These are phyloP conservation scores for Cyberlindnera americana DNA, from an alignment of 805 yeast species.

Conservation along the genomic window DNA sequence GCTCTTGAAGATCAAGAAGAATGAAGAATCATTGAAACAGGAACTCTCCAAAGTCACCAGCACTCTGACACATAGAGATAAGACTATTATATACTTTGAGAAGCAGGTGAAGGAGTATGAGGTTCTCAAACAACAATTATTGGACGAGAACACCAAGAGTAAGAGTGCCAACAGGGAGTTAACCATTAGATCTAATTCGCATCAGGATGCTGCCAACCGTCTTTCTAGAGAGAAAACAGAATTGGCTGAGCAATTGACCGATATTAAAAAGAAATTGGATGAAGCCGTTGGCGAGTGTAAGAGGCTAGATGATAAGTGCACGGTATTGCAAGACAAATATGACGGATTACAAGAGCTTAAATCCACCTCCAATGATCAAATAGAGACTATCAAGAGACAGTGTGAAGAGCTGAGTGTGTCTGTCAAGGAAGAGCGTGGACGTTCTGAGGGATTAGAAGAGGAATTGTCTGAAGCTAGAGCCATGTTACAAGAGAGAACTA, in stretches of 20 bases:
- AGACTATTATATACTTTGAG: slow-evolving; percentile 36
- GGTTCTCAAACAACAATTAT: slow-evolving; percentile 24
- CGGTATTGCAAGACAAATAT: slow-evolving; percentile 36
- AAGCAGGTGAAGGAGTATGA: slow-evolving; percentile 38
- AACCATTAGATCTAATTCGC: slow-evolving; percentile 29
- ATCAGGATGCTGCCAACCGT: slow-evolving; percentile 31
- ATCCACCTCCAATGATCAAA: slow-evolving; percentile 37
- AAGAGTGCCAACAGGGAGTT: slow-evolving; percentile 27
- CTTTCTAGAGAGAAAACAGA: slow-evolving; percentile 35
- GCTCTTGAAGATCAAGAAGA: slow-evolving; percentile 20
- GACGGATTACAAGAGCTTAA: slow-evolving; percentile 35
- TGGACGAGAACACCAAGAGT: slow-evolving; percentile 24
- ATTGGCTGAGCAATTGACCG: slow-evolving; percentile 36
- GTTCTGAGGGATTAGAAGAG: slow-evolving; percentile 68
- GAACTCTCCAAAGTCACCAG: slow-evolving; percentile 16
- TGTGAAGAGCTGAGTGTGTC: slow-evolving; percentile 70
- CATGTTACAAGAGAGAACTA: slow-evolving; percentile 71
- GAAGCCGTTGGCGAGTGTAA: slow-evolving; percentile 38
- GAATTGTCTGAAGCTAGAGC: slow-evolving; percentile 75
- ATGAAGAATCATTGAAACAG: slow-evolving; percentile 23
- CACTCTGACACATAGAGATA: slow-evolving; percentile 32
- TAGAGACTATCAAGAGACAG: slow-evolving; percentile 55
- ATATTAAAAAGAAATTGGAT: slow-evolving; percentile 35
- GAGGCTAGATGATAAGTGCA: slow-evolving; percentile 37
- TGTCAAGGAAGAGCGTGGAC: slow-evolving; percentile 57